Conservation (phyloP, 176 grass and related monocot species). For the Oryza australiensis region DNA sequence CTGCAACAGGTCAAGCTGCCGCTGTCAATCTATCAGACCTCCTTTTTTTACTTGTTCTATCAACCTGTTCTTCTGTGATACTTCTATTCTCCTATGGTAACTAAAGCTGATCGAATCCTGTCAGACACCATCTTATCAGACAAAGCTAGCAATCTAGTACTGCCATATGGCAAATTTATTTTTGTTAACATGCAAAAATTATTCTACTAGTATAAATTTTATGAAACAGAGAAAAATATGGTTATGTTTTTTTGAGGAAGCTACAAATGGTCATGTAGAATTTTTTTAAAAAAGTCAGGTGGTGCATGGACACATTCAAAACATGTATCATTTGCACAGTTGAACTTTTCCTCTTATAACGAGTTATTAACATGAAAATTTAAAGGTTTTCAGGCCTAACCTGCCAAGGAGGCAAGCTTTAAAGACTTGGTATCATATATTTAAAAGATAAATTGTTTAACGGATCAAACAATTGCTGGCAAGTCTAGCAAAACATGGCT, state of each 20-base stretch:
- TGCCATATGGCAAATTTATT: not conserved
- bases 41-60: not conserved
- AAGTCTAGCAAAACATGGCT: not conserved
- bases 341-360: not conserved
- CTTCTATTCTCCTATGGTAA: not conserved
- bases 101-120: slow-evolving; percentile 6
- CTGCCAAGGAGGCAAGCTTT: not conserved
- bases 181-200: not conserved
- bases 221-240: not conserved
- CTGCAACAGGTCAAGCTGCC: slow-evolving; percentile 9
- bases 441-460: not conserved
- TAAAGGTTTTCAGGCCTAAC: not conserved
- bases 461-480: not conserved
- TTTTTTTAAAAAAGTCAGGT: not conserved
- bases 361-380: not conserved
- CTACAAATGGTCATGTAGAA: not conserved
- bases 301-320: not conserved
- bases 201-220: not conserved
- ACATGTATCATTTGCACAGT: not conserved
- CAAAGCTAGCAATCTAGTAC: not conserved
- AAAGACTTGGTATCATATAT: not conserved
- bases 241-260: not conserved
- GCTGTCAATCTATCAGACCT: not conserved
- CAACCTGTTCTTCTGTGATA: slow-evolving; percentile 8
- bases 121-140: not conserved